Conservation (phyloP, 257 asterid genomes). For the Ajuga chamaepitys region DNA sequence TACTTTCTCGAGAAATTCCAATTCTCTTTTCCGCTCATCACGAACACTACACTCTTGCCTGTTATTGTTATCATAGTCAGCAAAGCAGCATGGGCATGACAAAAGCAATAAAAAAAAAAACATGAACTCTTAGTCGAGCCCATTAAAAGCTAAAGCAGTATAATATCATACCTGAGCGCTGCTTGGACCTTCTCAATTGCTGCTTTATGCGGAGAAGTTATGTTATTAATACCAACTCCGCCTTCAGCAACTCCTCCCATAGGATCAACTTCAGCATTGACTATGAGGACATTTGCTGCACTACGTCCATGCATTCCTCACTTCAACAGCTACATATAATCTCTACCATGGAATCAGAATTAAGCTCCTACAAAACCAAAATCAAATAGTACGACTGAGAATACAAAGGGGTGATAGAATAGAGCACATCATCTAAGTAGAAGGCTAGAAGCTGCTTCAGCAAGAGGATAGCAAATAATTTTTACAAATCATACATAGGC, state of each 20-base stretch:
- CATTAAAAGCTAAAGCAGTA: too few species aligned
- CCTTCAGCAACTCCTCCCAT: conserved; percentile 95
- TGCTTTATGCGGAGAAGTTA: conserved; percentile 66
- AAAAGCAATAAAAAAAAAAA: too few species aligned
- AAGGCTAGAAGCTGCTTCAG: too few species aligned
- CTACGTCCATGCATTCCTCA: conserved; percentile 66
- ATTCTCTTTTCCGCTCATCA: conserved; percentile 77
- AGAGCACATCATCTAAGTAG: background rate
- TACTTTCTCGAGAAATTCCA: conserved; percentile 91
- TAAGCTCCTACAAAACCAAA: conserved; percentile 21
- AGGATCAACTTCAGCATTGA: conserved; percentile 85
- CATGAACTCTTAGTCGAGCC: too few species aligned
- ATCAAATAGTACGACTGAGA: background rate
- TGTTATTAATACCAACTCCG: conserved; percentile 64
- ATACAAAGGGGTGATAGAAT: background rate
- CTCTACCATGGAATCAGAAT: conserved; percentile 37
- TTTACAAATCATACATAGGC: too few species aligned
- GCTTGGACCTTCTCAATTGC: conserved; percentile 76
- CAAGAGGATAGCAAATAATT: too few species aligned
- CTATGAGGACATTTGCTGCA: conserved; percentile 53
- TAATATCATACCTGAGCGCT: conserved; percentile 95
- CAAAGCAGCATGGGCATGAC: too few species aligned
- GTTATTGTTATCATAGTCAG: too few species aligned
- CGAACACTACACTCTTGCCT: conserved; percentile 79
- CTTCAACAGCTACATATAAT: conserved; percentile 38